These are phyloP conservation scores for Cenchrus fungigraminus DNA, from an alignment of 176 grass and related monocot genomes.

Conservation along the genomic window DNA sequence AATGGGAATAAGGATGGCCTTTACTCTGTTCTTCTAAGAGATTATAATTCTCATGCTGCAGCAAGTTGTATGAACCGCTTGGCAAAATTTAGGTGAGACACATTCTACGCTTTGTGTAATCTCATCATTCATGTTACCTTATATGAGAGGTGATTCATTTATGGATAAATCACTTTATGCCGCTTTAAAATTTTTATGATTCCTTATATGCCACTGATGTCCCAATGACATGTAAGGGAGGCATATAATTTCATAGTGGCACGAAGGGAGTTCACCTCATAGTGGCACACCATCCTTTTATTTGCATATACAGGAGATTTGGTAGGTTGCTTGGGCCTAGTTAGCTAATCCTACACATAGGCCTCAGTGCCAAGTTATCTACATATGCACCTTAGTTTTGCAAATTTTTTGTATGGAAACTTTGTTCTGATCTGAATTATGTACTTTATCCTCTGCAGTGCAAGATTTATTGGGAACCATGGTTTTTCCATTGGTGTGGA, in stretches of 20 bases:
- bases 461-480: slow-evolving; percentile 98
- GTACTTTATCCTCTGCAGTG: slow-evolving; percentile 58
- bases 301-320: neutral
- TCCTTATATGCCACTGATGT: slow-evolving; percentile 2
- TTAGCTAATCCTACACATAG: neutral
- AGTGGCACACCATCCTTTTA: neutral
- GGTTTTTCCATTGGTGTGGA: slow-evolving; percentile 97
- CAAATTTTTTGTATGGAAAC: neutral
- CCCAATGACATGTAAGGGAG: neutral
- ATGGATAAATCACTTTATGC: neutral
- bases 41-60: slow-evolving; percentile 99
- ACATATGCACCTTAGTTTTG: neutral
- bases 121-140: neutral
- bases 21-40: slow-evolving; percentile 90
- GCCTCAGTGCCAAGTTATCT: neutral
- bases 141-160: neutral
- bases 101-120: slow-evolving; percentile 20
- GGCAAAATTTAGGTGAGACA: slow-evolving; percentile 88
- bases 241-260: neutral
- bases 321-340: neutral
- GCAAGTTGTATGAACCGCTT: slow-evolving; percentile 99
- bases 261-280: neutral
- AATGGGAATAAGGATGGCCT: slow-evolving; percentile 92
- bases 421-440: slow-evolving; percentile 40
- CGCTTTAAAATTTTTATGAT: neutral